These are phyloP conservation scores for Talinum fruticosum DNA, from an alignment of 148 eudicot species.

Conservation along the genomic window DNA sequence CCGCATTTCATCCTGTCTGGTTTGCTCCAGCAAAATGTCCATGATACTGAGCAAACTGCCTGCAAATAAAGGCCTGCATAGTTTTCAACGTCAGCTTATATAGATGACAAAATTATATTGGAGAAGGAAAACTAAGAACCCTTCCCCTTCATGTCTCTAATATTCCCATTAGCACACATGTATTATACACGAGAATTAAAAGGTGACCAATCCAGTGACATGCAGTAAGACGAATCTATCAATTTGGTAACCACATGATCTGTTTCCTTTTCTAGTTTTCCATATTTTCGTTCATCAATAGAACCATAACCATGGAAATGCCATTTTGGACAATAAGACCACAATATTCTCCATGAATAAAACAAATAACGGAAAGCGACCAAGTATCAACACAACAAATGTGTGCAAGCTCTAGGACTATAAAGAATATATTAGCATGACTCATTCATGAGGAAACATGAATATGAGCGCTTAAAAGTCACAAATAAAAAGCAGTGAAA, in stretches of 20 bases:
- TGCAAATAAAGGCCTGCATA: constrained; percentile 90
- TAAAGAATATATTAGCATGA: neutral
- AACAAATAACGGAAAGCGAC: neutral
- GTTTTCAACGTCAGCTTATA: constrained; percentile 11
- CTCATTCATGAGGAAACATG: neutral
- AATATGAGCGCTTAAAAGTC: neutral
- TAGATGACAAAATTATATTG: neutral
- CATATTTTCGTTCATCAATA: neutral
- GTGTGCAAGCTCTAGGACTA: neutral
- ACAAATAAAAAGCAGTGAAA: neutral
- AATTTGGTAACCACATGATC: neutral
- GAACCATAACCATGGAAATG: neutral
- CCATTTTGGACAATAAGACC: neutral
- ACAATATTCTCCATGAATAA: neutral
- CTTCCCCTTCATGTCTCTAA: neutral
- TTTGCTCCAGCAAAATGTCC: constrained; percentile 84
- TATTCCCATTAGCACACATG: neutral
- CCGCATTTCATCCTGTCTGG: constrained; percentile 69
- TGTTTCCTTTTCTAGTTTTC: neutral
- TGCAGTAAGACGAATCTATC: neutral
- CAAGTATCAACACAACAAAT: neutral
- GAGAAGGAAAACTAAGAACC: neutral
- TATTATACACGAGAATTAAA: neutral
- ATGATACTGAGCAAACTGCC: constrained; percentile 74
- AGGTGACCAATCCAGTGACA: neutral